Conservation (phyloP, 163 green algal species). For the Scenedesmus sp. region DNA sequence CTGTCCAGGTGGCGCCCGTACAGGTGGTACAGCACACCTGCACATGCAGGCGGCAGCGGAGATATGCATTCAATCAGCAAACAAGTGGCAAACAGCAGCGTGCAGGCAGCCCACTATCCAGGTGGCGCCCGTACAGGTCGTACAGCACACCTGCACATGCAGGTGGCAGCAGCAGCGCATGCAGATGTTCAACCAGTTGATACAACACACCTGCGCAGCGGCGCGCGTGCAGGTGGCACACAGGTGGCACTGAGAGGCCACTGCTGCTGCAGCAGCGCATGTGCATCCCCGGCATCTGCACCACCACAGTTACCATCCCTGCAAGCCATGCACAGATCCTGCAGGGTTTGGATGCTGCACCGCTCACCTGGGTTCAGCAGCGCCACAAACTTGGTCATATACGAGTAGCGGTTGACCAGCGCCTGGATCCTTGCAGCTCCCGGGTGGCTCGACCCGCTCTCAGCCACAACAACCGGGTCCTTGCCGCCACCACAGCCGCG, state of each 20-base stretch:
- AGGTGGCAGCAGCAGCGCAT: not conserved
- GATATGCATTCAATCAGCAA: not conserved
- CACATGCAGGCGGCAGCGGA: not conserved
- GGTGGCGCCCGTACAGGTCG: too few relatives aligned
- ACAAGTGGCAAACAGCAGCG: not conserved
- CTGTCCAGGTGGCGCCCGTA: slow-evolving; percentile 7
- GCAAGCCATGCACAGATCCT: too few relatives aligned
- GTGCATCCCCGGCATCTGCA: too few relatives aligned
- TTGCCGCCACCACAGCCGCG: not conserved
- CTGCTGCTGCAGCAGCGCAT: too few relatives aligned
- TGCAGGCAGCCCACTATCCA: not conserved
- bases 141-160: not conserved
- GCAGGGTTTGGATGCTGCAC: too few relatives aligned
- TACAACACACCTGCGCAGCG: too few relatives aligned
- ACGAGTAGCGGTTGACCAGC: slow-evolving; percentile 35
- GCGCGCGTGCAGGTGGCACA: too few relatives aligned
- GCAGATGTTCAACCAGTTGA: not conserved
- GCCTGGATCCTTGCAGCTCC: not conserved
- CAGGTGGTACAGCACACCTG: slow-evolving; percentile 17
- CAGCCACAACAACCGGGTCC: not conserved
- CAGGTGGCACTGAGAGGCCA: too few relatives aligned
- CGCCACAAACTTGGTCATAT: slow-evolving; percentile 38
- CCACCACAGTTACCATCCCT: too few relatives aligned
- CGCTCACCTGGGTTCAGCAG: slow-evolving; percentile 31
- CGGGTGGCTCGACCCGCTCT: too few relatives aligned